Evolutionary conservation across 1,284 basidiomycete genomes (phyloP).

Genomic region (Pyrrhoderma lamaoense): DNA sequence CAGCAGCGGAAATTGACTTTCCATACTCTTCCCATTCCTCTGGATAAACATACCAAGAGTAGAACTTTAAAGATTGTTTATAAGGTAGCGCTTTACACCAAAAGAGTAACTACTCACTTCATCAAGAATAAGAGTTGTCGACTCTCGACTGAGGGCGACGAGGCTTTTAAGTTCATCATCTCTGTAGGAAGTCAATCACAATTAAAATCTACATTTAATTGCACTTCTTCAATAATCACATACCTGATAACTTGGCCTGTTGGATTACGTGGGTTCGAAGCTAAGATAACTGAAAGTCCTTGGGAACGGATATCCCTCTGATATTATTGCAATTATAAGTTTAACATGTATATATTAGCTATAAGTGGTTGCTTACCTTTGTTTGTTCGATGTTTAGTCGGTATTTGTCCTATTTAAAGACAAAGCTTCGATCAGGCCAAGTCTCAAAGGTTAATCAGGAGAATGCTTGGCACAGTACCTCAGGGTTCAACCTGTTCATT

Average conservation of each 20-base stretch:
- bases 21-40: conserved; percentile 71
- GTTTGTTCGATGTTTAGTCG: conserved; percentile 61
- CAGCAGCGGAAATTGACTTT: conserved; percentile 74
- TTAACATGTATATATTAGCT: neutral
- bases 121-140: conserved; percentile 80
- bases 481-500: conserved; percentile 46
- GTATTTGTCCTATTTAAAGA: conserved; percentile 43
- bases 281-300: conserved; percentile 80
- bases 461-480: conserved; percentile 30
- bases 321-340: conserved; percentile 7
- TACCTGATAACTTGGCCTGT: conserved; percentile 72
- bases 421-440: neutral
- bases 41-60: conserved; percentile 88
- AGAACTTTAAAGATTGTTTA: conserved; percentile 59
- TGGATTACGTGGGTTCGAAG: conserved; percentile 88
- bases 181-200: conserved; percentile 29
- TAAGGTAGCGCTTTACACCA: neutral
- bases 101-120: conserved; percentile 46
- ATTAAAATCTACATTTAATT: conserved; percentile 5
- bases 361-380: conserved; percentile 20
- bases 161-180: conserved; percentile 79
- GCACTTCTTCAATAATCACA: conserved; percentile 14
- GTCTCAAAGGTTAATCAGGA: neutral
- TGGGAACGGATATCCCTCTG: conserved; percentile 73
- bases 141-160: conserved; percentile 63